These are phyloP conservation scores for Pichia pseudocactophila DNA, from an alignment of 805 yeast genomes.

Conservation along the genomic window DNA sequence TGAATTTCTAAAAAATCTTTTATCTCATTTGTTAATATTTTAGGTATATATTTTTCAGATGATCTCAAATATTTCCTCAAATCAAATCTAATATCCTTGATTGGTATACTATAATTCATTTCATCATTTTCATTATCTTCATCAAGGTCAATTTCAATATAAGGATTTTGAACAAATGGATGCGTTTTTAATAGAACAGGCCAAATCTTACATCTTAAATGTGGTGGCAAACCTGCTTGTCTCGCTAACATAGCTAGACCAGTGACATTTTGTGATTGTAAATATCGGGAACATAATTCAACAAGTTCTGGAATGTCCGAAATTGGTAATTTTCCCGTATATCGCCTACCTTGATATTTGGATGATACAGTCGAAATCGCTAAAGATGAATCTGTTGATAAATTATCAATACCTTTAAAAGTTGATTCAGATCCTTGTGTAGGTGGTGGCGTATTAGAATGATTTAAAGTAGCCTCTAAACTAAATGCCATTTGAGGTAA, in stretches of 20 bases:
- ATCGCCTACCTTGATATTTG: slow-evolving; percentile 19
- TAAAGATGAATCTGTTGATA: slow-evolving; percentile 5
- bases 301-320: slow-evolving; percentile 41
- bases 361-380: slow-evolving; percentile 10
- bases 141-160: slow-evolving; percentile 50
- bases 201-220: slow-evolving; percentile 73
- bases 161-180: slow-evolving; percentile 76
- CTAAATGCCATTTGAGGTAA: no score
- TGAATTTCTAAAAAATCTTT: slow-evolving; percentile 35
- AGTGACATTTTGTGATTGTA: slow-evolving; percentile 54
- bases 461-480: no score
- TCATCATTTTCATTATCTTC: slow-evolving; percentile 29
- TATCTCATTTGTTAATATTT: slow-evolving; percentile 21
- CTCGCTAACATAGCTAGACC: slow-evolving; percentile 76
- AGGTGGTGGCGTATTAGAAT: not conserved
- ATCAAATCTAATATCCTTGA: slow-evolving; percentile 42
- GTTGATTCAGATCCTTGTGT: not conserved
- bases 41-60: slow-evolving; percentile 29
- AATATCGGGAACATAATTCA: slow-evolving; percentile 44
- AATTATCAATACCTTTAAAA: slow-evolving; percentile 4
- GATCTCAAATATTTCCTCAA: slow-evolving; percentile 51
- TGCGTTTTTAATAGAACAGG: slow-evolving; percentile 73
- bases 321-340: slow-evolving; percentile 34
- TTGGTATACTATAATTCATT: slow-evolving; percentile 18
- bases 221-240: slow-evolving; percentile 79